Conservation (phyloP, 108 stramenopile species). For the Cylindrotheca closterium region DNA sequence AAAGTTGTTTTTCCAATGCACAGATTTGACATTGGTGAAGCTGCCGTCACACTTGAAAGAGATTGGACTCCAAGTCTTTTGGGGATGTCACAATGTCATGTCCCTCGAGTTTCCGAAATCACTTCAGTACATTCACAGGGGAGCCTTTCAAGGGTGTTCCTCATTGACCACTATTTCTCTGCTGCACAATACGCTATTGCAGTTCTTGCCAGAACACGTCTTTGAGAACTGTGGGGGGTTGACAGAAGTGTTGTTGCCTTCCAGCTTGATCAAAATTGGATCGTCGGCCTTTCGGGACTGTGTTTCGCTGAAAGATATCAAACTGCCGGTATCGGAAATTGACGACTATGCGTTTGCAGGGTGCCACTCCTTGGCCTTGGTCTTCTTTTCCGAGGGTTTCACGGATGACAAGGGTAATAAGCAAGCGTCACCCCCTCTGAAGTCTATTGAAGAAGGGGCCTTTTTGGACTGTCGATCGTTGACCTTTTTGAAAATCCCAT, state of each 20-base stretch:
- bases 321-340: background rate
- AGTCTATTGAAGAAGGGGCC: background rate
- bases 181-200: too few species aligned
- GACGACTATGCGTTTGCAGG: background rate
- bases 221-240: background rate
- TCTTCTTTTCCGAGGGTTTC: background rate
- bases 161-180: background rate
- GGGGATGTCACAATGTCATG: background rate
- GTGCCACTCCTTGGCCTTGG: background rate
- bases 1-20: background rate
- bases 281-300: background rate
- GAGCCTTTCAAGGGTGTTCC: background rate
- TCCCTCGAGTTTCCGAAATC: background rate
- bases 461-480: background rate
- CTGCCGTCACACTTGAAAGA: background rate
- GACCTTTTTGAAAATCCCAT: background rate
- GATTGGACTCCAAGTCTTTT: background rate
- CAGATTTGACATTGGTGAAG: background rate
- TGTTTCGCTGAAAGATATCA: background rate
- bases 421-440: too few species aligned
- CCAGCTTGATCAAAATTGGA: background rate
- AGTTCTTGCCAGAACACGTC: too few species aligned
- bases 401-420: too few species aligned
- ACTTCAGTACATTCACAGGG: background rate
- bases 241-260: background rate